Conservation (phyloP, 192 early-diverging fungal species). For the Coemansia reversa region DNA sequence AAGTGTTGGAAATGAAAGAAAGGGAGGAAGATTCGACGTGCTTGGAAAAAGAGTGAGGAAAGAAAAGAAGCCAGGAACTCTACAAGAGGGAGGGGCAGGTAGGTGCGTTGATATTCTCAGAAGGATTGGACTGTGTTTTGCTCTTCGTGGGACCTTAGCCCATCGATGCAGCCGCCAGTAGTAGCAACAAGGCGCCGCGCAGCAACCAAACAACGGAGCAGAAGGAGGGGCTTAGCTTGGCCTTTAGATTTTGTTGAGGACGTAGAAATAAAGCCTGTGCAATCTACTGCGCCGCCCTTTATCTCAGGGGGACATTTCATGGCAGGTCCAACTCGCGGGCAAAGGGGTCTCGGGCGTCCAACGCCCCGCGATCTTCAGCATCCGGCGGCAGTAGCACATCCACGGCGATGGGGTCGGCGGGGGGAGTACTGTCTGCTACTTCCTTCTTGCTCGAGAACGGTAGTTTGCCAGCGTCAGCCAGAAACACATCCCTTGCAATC, state of each 20-base stretch:
- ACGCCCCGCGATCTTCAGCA: not conserved
- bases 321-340: constrained; percentile 8
- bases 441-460: constrained; percentile 21
- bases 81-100: not conserved
- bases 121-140: not conserved
- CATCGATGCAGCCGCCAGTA: not conserved
- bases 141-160: not conserved
- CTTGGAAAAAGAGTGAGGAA: not conserved
- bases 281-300: constrained; percentile 16
- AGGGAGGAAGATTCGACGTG: not conserved
- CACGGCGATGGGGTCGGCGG: constrained; percentile 5
- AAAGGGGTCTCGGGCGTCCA: constrained; percentile 27
- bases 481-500: constrained; percentile 44
- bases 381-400: constrained; percentile 24
- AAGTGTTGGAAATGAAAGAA: not conserved
- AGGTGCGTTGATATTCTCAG: not conserved
- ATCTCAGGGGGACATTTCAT: not conserved
- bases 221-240: not conserved
- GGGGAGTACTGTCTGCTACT: constrained; percentile 4
- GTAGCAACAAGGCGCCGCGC: not conserved
- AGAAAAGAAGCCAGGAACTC: too few relatives aligned
- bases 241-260: not conserved
- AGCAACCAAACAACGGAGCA: not conserved
- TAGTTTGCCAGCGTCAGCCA: constrained; percentile 5
- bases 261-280: not conserved